Conservation (phyloP, 805 yeast species). For the Alloascoidea africana region DNA sequence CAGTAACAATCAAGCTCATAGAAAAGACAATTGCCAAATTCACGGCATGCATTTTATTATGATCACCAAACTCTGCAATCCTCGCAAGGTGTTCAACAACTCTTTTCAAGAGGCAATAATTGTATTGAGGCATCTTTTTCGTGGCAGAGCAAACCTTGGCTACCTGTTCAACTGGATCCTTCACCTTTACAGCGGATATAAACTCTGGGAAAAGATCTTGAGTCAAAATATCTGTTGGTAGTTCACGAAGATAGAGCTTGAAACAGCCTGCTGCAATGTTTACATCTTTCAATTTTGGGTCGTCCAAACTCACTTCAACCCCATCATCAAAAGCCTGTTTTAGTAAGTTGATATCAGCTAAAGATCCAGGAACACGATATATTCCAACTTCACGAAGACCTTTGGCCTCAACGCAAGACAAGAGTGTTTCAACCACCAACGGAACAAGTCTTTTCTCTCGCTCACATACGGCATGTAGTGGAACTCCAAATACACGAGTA, state of each 20-base stretch:
- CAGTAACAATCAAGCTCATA: constrained; percentile 37
- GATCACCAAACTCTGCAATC: constrained; percentile 49
- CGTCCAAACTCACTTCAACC: constrained; percentile 25
- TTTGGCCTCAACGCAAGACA: constrained; percentile 67
- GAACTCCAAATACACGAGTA: constrained; percentile 71
- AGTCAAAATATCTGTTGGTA: constrained; percentile 73
- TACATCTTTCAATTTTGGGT: constrained; percentile 56
- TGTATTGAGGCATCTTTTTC: constrained; percentile 40
- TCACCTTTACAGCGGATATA: constrained; percentile 14
- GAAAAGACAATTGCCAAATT: constrained; percentile 84
- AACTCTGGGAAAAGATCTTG: constrained; percentile 49
- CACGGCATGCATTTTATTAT: constrained; percentile 77
- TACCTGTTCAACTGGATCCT: constrained; percentile 11
- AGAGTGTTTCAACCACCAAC: constrained; percentile 42
- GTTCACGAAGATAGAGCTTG: constrained; percentile 67
- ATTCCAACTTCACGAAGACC: constrained; percentile 87
- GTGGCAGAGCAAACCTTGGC: constrained; percentile 17
- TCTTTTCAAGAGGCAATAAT: constrained; percentile 52
- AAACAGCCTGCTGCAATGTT: constrained; percentile 83
- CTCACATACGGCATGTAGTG: constrained; percentile 58
- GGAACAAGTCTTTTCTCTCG: constrained; percentile 57
- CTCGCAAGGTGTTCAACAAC: constrained; percentile 54
- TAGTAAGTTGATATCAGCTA: constrained; percentile 37
- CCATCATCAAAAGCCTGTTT: constrained; percentile 41
- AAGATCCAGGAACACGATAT: constrained; percentile 60